Evolutionary conservation across 73 alveolate genomes (phyloP).

Genomic region (Urostyla sp.): DNA sequence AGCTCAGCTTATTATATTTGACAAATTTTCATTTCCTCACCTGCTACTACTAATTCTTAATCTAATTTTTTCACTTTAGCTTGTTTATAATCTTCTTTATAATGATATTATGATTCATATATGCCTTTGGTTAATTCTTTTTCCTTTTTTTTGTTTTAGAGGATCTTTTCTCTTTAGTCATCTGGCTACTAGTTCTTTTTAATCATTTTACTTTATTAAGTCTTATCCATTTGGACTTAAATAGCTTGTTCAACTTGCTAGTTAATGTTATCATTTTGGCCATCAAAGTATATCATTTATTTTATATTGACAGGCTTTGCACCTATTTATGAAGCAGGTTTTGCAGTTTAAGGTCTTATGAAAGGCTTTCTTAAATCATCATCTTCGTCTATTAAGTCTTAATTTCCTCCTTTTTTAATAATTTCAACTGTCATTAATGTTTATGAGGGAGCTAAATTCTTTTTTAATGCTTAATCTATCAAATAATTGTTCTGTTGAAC

Average conservation of each 20-base stretch:
- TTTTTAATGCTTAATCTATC: slow-evolving; percentile 24
- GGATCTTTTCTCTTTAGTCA: background rate
- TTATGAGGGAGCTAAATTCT: slow-evolving; percentile 8
- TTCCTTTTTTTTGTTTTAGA: slow-evolving; percentile 2
- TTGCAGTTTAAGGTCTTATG: slow-evolving; percentile 35
- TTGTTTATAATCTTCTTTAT: slow-evolving; percentile 39
- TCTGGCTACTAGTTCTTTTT: background rate
- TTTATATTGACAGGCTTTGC: slow-evolving; percentile 30
- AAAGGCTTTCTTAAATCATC: slow-evolving; percentile 8
- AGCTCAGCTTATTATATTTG: slow-evolving; percentile 10
- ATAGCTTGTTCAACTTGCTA: slow-evolving; percentile 18
- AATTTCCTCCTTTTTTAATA: background rate
- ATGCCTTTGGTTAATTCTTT: slow-evolving; percentile 5
- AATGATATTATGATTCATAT: slow-evolving; percentile 25
- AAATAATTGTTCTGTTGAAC: background rate
- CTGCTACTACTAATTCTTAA: background rate
- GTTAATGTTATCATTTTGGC: background rate
- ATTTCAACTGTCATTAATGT: slow-evolving; percentile 40
- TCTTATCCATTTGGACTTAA: background rate
- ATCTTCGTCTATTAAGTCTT: background rate
- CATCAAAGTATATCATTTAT: slow-evolving; percentile 31
- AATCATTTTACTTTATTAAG: background rate
- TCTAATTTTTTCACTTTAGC: background rate
- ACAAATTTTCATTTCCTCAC: slow-evolving; percentile 40
- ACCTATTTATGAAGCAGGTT: background rate